These are phyloP conservation scores for Gossypium thurberi DNA, from an alignment of 345 rosid genomes.

Conservation along the genomic window DNA sequence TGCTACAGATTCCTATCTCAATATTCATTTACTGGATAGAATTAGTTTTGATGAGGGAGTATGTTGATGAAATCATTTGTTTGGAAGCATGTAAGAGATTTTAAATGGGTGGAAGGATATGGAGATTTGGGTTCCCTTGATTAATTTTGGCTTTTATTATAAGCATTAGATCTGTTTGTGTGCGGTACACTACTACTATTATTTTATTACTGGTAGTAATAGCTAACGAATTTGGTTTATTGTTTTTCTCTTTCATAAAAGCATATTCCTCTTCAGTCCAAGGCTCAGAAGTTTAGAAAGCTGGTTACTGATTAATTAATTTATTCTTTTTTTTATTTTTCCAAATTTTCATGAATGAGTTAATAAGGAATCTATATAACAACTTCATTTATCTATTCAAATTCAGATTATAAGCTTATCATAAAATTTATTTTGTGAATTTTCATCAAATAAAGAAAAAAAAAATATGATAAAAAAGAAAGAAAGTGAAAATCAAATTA, in stretches of 20 bases:
- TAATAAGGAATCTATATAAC: not conserved
- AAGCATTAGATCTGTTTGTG: not conserved
- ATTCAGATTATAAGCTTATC: too few species aligned
- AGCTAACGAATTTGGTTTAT: not conserved
- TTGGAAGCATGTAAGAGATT: conserved; percentile 18
- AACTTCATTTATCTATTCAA: too few species aligned
- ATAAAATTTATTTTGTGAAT: too few species aligned
- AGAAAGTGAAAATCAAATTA: too few species aligned
- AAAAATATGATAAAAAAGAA: too few species aligned
- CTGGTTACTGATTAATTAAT: not conserved
- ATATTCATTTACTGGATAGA: not conserved
- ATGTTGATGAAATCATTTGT: conserved; percentile 12
- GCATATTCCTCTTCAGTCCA: not conserved
- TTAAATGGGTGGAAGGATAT: conserved; percentile 3
- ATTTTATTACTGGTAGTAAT: not conserved
- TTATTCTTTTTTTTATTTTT: not conserved
- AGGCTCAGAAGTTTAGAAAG: not conserved
- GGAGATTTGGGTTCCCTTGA: not conserved
- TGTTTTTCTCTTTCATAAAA: not conserved
- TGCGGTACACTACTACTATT: not conserved
- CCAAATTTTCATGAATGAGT: too few species aligned
- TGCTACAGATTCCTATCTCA: conserved; percentile 24
- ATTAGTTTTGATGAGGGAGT: not conserved
- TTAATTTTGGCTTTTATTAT: not conserved
- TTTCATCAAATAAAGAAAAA: too few species aligned